phyloP scores from a whole-genome alignment of 1,284 basidiomycete genomes.

The Cutaneotrichosporon sp. region DNA sequence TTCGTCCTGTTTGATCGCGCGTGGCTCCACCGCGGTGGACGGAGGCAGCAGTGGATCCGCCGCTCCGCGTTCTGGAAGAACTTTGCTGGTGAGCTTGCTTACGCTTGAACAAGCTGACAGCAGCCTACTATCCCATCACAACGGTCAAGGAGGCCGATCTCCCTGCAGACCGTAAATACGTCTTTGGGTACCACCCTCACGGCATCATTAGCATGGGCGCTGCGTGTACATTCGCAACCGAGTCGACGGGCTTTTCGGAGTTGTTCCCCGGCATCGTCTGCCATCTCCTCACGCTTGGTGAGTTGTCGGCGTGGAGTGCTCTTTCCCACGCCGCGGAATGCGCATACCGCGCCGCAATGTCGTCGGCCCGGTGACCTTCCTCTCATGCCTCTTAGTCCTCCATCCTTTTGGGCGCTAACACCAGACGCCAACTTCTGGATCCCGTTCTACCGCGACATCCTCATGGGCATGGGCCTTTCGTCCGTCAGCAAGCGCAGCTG shows the following conservation, averaged over 20 bases:
- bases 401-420: not conserved
- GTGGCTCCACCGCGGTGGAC: slow-evolving; percentile 69
- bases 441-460: slow-evolving; percentile 88
- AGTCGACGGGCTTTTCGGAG: slow-evolving; percentile 85
- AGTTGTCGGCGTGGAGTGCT: slow-evolving; percentile 9
- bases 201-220: slow-evolving; percentile 91
- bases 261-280: slow-evolving; percentile 89
- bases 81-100: slow-evolving; percentile 40
- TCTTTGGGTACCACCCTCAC: slow-evolving; percentile 98
- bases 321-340: not conserved
- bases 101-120: slow-evolving; percentile 50
- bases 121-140: slow-evolving; percentile 78
- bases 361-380: not conserved
- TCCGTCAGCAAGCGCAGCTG: slow-evolving; percentile 92
- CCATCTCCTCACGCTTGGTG: slow-evolving; percentile 81
- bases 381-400: not conserved
- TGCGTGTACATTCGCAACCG: slow-evolving; percentile 88
- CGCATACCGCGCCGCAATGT: too few relatives aligned
- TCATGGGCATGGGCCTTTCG: slow-evolving; percentile 83
- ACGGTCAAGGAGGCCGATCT: slow-evolving; percentile 70
- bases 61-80: slow-evolving; percentile 66
- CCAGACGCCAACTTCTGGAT: slow-evolving; percentile 80
- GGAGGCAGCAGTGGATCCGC: slow-evolving; percentile 74
- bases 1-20: slow-evolving; percentile 68
- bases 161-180: slow-evolving; percentile 83